phyloP scores from a whole-genome alignment of 2,329 filamentous ascomycete species.

The Penicillium carneum region DNA sequence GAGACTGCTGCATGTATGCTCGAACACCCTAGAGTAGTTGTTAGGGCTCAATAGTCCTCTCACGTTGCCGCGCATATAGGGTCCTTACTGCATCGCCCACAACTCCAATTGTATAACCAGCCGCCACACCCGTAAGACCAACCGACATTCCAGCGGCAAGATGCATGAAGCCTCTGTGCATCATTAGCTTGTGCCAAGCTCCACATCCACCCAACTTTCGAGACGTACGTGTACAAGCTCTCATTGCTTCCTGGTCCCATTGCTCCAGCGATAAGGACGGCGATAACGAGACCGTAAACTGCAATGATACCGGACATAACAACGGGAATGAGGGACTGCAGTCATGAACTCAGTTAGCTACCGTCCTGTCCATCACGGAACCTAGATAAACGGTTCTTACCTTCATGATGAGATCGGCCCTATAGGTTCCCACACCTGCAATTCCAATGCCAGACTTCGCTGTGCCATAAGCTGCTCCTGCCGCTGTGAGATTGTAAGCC shows the following conservation, averaged over 20 bases:
- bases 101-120: conserved; percentile 94
- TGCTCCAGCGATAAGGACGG: conserved; percentile 92
- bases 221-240: conserved; percentile 79
- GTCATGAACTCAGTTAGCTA: conserved; percentile 30
- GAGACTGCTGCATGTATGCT: conserved; percentile 93
- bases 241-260: conserved; percentile 76
- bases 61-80: not conserved
- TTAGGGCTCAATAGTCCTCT: conserved; percentile 31
- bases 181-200: conserved; percentile 36
- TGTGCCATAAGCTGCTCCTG: conserved; percentile 72
- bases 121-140: conserved; percentile 88
- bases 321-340: conserved; percentile 59
- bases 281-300: conserved; percentile 95
- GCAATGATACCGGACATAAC: conserved; percentile 99
- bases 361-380: not conserved
- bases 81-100: conserved; percentile 81
- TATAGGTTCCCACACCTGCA: conserved; percentile 70
- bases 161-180: conserved; percentile 82
- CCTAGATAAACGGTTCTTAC: conserved; percentile 44
- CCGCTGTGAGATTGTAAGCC: conserved; percentile 55
- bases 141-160: conserved; percentile 89
- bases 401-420: conserved; percentile 74
- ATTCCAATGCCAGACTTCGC: conserved; percentile 74
- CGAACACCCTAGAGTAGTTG: conserved; percentile 70
- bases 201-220: not conserved